Base-by-base conservation (phyloP, 2,329 filamentous ascomycete species). In the Kalmusia sp. region DNA sequence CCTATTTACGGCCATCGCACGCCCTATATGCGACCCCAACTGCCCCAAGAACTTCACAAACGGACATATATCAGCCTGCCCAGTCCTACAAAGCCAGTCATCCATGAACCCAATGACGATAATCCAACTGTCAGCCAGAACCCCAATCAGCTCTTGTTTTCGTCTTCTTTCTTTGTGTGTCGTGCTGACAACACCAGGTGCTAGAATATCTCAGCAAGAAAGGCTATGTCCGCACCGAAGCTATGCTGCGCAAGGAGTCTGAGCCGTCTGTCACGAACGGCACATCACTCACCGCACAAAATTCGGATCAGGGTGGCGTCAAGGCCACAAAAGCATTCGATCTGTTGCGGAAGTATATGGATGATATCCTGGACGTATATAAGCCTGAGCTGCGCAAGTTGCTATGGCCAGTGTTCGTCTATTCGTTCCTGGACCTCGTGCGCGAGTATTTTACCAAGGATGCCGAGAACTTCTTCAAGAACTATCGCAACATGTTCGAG, bases 171-270 rank as follows among this genome's bases (percentile, higher is more conserved):
- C 40, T 30, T 43, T 14, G 17, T 4, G 24, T 17, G 27, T 2
- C 6, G 24, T 54, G 40, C 54, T 65, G 30, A 63, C 48, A 12
- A 12, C 2, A 11, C 19, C 21, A 90, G 87, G 88, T 99, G 3
- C 93, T 96, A 7, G 95, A 99, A 65, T 99, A 99, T 73, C 82
- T 99, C 1, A 86, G 92, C 2, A 99, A 99, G 74, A 93, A 97
- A 62, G 95, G 95, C 0, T 99, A 97, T 75, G 92, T 88, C 49
- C 85, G 90, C 21, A 98, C 95, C 1, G 95, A 99, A 75, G 91
- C 93, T 17, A 91, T 95, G 71, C 90, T 99, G 48, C 87, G 95
- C 37, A 89, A 92, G 73, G 95, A 99, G 75, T 96, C 93, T 1
- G 87, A 90, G 21, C 87, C 92, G 63, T 83, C 95, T 35, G 91